phyloP scores from a whole-genome alignment of 805 yeast genomes.

The Yarrowia bubula region DNA sequence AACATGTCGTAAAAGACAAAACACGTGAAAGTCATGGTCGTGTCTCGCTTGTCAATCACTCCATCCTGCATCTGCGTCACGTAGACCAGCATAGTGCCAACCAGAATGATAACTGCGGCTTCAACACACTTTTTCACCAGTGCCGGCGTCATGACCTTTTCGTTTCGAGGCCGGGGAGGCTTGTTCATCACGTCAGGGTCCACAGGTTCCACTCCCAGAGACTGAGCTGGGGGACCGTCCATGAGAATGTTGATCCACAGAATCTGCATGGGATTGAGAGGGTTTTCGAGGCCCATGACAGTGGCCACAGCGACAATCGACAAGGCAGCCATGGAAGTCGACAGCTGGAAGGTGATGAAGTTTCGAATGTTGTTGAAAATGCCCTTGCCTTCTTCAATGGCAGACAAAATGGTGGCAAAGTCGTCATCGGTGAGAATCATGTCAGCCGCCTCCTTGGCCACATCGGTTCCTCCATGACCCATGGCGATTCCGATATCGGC shows the following conservation, averaged over 20 bases:
- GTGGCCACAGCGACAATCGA: slow-evolving; percentile 86
- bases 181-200: slow-evolving; percentile 92
- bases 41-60: slow-evolving; percentile 86
- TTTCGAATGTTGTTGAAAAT: slow-evolving; percentile 94
- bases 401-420: slow-evolving; percentile 86
- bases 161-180: slow-evolving; percentile 91
- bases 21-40: slow-evolving; percentile 98
- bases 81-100: slow-evolving; percentile 87
- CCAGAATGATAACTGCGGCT: slow-evolving; percentile 71
- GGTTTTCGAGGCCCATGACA: slow-evolving; percentile 83
- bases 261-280: slow-evolving; percentile 97
- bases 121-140: slow-evolving; percentile 71
- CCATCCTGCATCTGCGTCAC: slow-evolving; percentile 79
- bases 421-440: slow-evolving; percentile 98
- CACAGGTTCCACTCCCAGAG: slow-evolving; percentile 95
- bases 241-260: slow-evolving; percentile 94
- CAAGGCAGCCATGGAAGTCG: slow-evolving; percentile 93
- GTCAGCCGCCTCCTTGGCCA: slow-evolving; percentile 97
- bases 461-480: slow-evolving; percentile 95
- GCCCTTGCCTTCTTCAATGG: slow-evolving; percentile 97
- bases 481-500: slow-evolving; percentile 65
- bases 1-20: slow-evolving; percentile 96
- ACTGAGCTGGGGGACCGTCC: slow-evolving; percentile 99
- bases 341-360: slow-evolving; percentile 90
- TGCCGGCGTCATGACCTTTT: slow-evolving; percentile 70